Conservation (phyloP, 202 grass and related monocot species). For the Schoenoplectus triqueter region DNA sequence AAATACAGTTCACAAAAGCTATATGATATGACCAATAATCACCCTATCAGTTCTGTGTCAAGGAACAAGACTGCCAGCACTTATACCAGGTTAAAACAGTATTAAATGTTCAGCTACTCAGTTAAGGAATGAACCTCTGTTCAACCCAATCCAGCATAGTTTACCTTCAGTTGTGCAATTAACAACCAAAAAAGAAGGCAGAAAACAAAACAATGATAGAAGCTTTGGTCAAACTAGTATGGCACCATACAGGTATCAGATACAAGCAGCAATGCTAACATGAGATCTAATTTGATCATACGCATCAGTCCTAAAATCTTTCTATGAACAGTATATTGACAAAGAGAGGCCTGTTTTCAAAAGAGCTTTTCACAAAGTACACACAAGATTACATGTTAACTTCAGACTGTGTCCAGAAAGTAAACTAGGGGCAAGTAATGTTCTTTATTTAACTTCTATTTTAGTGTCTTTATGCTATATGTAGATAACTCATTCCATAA, state of each 20-base stretch:
- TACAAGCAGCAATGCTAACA: not conserved
- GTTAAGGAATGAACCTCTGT: not conserved
- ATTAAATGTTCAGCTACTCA: not conserved
- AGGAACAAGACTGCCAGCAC: not conserved
- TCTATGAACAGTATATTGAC: not conserved
- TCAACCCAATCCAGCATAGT: not conserved
- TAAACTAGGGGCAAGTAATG: not conserved
- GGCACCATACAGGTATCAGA: not conserved
- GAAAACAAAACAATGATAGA: not conserved
- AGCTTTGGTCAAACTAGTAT: not conserved
- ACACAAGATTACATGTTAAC: not conserved
- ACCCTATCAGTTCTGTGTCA: not conserved
- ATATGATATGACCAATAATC: not conserved
- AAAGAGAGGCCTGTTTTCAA: not conserved
- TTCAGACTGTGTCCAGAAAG: not conserved
- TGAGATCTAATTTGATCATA: not conserved
- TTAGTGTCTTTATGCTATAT: slow-evolving; percentile 7
- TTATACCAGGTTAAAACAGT: slow-evolving; percentile 2
- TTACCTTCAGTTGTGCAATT: not conserved
- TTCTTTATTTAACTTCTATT: not conserved
- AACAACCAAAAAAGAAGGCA: not conserved
- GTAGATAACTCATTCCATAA: not conserved
- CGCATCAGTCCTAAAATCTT: not conserved
- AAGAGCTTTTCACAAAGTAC: not conserved
- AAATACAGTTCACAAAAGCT: slow-evolving; percentile 26